Evolutionary conservation across 768 basidiomycete genomes (phyloP).

Genomic region (Hysterangium stoloniferum): DNA sequence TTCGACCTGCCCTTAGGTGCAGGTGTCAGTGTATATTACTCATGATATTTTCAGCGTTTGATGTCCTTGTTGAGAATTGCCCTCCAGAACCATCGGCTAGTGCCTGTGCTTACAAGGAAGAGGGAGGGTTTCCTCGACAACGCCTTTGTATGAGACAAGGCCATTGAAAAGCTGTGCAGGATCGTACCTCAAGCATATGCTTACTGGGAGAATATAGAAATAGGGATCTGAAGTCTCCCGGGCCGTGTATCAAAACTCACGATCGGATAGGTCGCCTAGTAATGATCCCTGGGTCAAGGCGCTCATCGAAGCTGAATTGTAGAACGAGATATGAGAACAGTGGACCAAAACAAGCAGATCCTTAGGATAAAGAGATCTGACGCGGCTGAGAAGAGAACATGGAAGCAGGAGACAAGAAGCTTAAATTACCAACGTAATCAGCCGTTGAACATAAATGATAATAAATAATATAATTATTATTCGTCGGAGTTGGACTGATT

Average conservation of each 20-base stretch:
- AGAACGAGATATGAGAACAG: not conserved
- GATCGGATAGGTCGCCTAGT: not conserved
- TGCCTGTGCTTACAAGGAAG: not conserved
- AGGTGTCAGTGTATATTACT: not conserved
- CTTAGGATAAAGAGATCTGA: not conserved
- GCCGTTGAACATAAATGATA: not conserved
- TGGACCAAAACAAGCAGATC: not conserved
- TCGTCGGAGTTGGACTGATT: slow-evolving; percentile 5
- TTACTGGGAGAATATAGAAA: not conserved
- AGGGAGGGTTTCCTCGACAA: not conserved
- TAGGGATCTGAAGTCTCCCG: not conserved
- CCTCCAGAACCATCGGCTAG: not conserved
- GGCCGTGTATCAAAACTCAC: not conserved
- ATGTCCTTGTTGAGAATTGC: not conserved
- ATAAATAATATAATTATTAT: not conserved
- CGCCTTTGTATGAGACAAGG: not conserved
- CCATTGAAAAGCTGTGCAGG: not conserved
- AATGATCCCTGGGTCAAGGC: not conserved
- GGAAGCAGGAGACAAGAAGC: not conserved
- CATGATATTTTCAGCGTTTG: not conserved
- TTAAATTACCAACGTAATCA: not conserved
- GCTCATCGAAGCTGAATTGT: slow-evolving; percentile 5
- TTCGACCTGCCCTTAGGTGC: not conserved
- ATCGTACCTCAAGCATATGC: not conserved
- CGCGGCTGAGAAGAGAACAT: not conserved